Evolutionary conservation across 108 stramenopile species (phyloP), one percentile per base, ranked within the genome.

Genomic region (Pinguiococcus pyrenoidosus): DNA sequence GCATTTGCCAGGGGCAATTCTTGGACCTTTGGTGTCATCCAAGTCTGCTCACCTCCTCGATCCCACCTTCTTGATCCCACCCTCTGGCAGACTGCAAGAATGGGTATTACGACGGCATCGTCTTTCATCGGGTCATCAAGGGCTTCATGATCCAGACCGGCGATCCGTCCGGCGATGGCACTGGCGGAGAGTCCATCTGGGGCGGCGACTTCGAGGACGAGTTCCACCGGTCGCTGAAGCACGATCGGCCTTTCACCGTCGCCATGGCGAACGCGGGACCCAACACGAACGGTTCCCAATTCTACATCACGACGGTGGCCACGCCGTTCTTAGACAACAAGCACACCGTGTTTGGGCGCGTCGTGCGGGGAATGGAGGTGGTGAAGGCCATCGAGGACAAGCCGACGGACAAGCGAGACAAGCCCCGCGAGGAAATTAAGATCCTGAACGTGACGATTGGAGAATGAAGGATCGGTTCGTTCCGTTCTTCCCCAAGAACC

Each of bases 151-250:
- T 96, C 36, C 94, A 99, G 60, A 93, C 89, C 3, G 93, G 97
- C 10, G 93, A 96, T 57, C 97, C 97, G 0, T 59, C 89, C 18
- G 97, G 97, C 16, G 89, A 99, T 62, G 97, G 97, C n/a, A 99
- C 97, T 4, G 97, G 97, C 17, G 97, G 97, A 26, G 97, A 99
- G 77, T 75, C 72, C 37, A 92, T 99, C 37, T 99, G 97, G 97
- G 93, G 93, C 18, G 92, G 94, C 16, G 92, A 92, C 50, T 99
- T 99, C 56, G 87, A 94, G 56, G 97, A 99, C 70, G 97, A 99
- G 54, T 85, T 99, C 62, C 74, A 81, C 25, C 68, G 83, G 38
- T 73, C 78, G 33, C 66, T 85, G 25, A 44, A 78, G 20, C 87
- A 88, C 54, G 89, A 99, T 55, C 77, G 92, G 1, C 92, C 94